Conservation (phyloP, 2,329 filamentous ascomycete species). For the Gnomoniopsis sp. region DNA sequence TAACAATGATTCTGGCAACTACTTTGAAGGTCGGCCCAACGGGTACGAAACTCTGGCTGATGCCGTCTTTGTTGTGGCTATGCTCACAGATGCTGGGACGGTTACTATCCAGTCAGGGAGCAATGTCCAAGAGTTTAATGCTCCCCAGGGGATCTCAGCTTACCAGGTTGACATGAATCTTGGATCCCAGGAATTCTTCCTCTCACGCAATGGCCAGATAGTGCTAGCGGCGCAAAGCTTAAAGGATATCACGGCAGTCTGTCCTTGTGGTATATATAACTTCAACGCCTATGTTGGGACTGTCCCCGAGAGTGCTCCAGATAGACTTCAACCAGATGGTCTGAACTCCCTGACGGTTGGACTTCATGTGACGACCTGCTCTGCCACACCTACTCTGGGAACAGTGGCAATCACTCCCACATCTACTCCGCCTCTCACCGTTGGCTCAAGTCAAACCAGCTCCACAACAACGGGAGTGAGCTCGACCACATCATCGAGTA, state of each 20-base stretch:
- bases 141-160: conserved; percentile 41
- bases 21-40: conserved; percentile 48
- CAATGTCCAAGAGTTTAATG: conserved; percentile 38
- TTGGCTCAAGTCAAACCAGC: neutral
- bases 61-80: conserved; percentile 48
- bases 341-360: conserved; percentile 26
- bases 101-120: conserved; percentile 44
- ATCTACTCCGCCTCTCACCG: conserved; percentile 19
- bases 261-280: conserved; percentile 53
- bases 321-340: conserved; percentile 34
- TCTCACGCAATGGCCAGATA: conserved; percentile 36
- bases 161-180: conserved; percentile 43
- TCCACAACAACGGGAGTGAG: neutral
- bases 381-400: conserved; percentile 18
- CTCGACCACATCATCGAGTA: neutral
- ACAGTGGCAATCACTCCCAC: conserved; percentile 17
- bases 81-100: conserved; percentile 42
- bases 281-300: conserved; percentile 54
- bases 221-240: conserved; percentile 44
- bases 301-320: conserved; percentile 35
- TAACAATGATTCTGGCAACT: conserved; percentile 46
- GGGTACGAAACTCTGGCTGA: conserved; percentile 48
- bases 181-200: conserved; percentile 43
- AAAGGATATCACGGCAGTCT: conserved; percentile 46
- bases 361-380: conserved; percentile 27